Evolutionary conservation across 352 stramenopile species (phyloP), one percentile per base, ranked within the genome.

Genomic region (Globisporangium spinosum): DNA sequence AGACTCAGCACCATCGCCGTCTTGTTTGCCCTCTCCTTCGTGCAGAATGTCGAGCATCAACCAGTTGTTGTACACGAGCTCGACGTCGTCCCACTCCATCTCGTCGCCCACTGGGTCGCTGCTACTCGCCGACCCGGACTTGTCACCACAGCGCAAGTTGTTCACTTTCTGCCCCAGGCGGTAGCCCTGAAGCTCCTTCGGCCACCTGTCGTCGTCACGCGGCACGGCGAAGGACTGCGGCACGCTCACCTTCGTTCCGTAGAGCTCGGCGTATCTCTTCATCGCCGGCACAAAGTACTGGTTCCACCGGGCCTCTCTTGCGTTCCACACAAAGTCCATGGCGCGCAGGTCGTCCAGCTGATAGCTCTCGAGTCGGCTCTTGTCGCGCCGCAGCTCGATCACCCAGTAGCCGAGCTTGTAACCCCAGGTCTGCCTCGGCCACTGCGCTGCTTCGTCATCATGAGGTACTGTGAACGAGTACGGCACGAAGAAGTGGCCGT

Each of bases 371-470:
- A 82, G 51, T 6, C 69, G 77, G 23, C 67, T 51, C 51, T 70
- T 70, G 55, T 59, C 63, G 9, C 76, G 76, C 10, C 76, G 76
- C 34, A 82, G 62, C 40, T 82, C 76, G 15, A 67, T 72, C 35
- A 70, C 68, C 76, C 76, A 82, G 62, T 78, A 82, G 23, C 76
- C 76, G 23, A 83, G 56, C 34, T 77, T 79, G 69, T 81, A 83
- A 0, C 74, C 76, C 74, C 74, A 80, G 3, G 76, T 79, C 29
- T 74, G 63, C 10, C 62, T 58, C 2, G 76, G 68, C 76, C 76
- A 83, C 10, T 22, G 32, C 3, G 47, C 47, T 23, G 55, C 15
- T 12, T 27, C 20, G 27, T 78, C 62, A 53, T 51, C 57, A 57
- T 68, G 34, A 10, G 74, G 68, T 3, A 83, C 72, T 5, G 20